phyloP scores from a whole-genome alignment of 352 stramenopile genomes.

The Halophytophthora polymorphica region DNA sequence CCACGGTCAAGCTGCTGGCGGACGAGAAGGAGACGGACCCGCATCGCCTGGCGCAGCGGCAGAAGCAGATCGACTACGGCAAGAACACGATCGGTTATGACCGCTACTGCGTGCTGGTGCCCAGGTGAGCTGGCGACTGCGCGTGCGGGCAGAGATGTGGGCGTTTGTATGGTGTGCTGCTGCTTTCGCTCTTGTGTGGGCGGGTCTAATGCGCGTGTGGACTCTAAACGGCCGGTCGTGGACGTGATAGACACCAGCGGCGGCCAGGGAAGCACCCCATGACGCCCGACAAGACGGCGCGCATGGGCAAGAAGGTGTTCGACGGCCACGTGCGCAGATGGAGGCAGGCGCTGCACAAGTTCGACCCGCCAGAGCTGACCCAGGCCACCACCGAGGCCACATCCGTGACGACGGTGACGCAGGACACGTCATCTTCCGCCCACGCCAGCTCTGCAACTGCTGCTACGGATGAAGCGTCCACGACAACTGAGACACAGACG shows the following conservation, averaged over 20 bases:
- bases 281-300: slow-evolving; percentile 77
- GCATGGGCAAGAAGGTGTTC: slow-evolving; percentile 81
- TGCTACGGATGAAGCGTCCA: slow-evolving; percentile 2
- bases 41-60: slow-evolving; percentile 83
- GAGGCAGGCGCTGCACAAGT: slow-evolving; percentile 79
- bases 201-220: too few species aligned
- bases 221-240: background rate
- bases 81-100: slow-evolving; percentile 93
- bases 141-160: background rate
- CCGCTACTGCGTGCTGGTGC: slow-evolving; percentile 66
- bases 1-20: slow-evolving; percentile 43
- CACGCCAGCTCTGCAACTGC: slow-evolving; percentile 1
- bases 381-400: slow-evolving; percentile 5
- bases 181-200: background rate
- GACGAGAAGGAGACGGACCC: slow-evolving; percentile 71
- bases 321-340: slow-evolving; percentile 76
- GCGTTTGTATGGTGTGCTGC: slow-evolving; percentile 3
- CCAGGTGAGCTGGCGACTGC: slow-evolving; percentile 27
- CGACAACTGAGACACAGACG: slow-evolving; percentile 1
- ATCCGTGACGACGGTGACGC: too few species aligned
- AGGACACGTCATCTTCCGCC: background rate
- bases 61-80: slow-evolving; percentile 92
- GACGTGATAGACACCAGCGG: slow-evolving; percentile 35
- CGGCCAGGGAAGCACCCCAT: slow-evolving; percentile 48
- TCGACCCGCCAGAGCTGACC: slow-evolving; percentile 68